Evolutionary conservation across 1,139 yeast species (phyloP).

Genomic region (Pichia sp.): DNA sequence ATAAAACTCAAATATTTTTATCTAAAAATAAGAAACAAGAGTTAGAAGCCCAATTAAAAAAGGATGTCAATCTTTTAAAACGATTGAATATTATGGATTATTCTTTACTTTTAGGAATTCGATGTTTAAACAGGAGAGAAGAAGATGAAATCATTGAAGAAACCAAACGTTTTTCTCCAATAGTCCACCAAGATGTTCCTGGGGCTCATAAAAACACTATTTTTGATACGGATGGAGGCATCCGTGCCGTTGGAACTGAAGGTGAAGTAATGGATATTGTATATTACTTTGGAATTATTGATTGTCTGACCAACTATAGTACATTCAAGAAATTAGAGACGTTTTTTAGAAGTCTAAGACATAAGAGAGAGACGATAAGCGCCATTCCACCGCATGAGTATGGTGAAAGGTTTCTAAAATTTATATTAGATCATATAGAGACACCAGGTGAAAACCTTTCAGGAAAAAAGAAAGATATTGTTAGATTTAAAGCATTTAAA

Average conservation of each 20-base stretch:
- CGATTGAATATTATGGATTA: conserved; percentile 90
- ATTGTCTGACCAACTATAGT: conserved; percentile 84
- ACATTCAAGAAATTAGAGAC: conserved; percentile 77
- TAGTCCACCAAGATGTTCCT: conserved; percentile 25
- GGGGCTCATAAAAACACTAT: conserved; percentile 13
- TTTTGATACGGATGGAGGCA: conserved; percentile 57
- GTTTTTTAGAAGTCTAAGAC: conserved; percentile 70
- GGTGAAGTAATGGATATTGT: conserved; percentile 63
- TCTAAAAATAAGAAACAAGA: conserved; percentile 62
- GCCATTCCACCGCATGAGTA: conserved; percentile 90
- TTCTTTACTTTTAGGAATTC: conserved; percentile 81
- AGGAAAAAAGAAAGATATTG: conserved; percentile 2
- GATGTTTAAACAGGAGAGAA: conserved; percentile 39
- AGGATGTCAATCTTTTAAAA: conserved; percentile 69
- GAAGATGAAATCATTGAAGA: conserved; percentile 21
- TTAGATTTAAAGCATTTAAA: conserved; percentile 8
- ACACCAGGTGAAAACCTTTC: conserved; percentile 9
- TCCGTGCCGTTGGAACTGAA: conserved; percentile 62
- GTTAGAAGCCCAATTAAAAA: conserved; percentile 62
- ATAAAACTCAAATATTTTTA: conserved; percentile 53
- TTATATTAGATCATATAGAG: conserved; percentile 42
- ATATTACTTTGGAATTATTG: conserved; percentile 91
- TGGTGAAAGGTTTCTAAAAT: conserved; percentile 75
- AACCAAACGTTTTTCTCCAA: conserved; percentile 18
- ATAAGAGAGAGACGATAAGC: conserved; percentile 65